Conservation (phyloP, 202 grass and related monocot genomes). For the Setaria viridis region DNA sequence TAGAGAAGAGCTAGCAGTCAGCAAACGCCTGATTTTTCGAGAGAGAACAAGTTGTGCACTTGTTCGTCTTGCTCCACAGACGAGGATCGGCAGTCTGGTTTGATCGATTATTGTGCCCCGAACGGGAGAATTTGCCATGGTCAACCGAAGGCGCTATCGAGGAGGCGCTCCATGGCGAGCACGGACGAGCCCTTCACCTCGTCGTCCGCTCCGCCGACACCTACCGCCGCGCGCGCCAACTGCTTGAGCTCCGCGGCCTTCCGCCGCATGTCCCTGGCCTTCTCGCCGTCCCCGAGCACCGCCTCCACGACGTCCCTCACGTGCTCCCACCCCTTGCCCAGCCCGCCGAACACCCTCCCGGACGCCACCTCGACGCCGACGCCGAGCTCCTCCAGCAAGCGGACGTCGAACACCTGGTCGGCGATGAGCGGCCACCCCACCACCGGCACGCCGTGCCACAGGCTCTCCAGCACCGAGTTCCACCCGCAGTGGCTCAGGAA, state of each 20-base stretch:
- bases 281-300: conserved; percentile 30
- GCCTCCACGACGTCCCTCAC: conserved; percentile 25
- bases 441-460: conserved; percentile 45
- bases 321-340: conserved; percentile 23
- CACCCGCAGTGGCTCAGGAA: conserved; percentile 65
- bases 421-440: not conserved
- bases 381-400: conserved; percentile 13
- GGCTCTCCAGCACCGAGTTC: conserved; percentile 63
- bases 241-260: not conserved
- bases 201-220: not conserved
- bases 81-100: no score
- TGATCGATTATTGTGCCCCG: no score
- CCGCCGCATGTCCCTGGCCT: conserved; percentile 8
- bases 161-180: conserved; percentile 35
- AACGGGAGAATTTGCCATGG: no score
- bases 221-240: not conserved
- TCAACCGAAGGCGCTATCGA: conserved; percentile 5
- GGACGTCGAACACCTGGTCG: conserved; percentile 17
- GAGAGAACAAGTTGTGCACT: no score
- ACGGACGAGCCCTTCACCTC: conserved; percentile 13
- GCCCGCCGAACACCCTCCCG: conserved; percentile 16
- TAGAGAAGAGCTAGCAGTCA: no score
- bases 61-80: no score
- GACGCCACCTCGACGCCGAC: conserved; percentile 24
- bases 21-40: no score